Evolutionary conservation across 345 rosid genomes (phyloP).

Genomic region (Citropsis articulata): DNA sequence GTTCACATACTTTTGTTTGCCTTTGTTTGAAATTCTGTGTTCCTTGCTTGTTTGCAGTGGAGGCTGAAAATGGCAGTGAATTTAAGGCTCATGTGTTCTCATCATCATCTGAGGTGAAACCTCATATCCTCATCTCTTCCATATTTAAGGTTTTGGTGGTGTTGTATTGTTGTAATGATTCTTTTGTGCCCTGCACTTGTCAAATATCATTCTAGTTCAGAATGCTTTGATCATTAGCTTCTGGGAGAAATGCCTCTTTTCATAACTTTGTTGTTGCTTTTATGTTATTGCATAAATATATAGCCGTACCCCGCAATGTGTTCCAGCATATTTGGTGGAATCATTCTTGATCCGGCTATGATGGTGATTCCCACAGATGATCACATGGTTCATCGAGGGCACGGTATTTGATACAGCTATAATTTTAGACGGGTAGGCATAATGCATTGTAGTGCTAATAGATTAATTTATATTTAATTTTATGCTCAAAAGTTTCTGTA

Average conservation of each 20-base stretch:
- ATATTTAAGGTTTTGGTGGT: no score
- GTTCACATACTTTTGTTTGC: neutral
- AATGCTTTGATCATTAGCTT: neutral
- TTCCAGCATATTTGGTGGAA: conserved; percentile 63
- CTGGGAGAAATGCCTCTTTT: neutral
- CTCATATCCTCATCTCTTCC: neutral
- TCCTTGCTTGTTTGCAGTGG: conserved; percentile 21
- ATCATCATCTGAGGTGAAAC: conserved; percentile 59
- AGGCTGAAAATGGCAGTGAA: conserved; percentile 32
- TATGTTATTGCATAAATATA: conserved; percentile 11
- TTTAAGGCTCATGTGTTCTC: conserved; percentile 52
- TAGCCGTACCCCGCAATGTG: conserved; percentile 69
- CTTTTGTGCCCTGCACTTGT: neutral
- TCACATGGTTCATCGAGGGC: conserved; percentile 81
- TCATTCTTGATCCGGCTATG: conserved; percentile 64
- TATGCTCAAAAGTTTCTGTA: neutral
- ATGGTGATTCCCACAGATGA: conserved; percentile 72
- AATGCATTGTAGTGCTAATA: neutral
- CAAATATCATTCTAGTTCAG: neutral
- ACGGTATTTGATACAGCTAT: conserved; percentile 70
- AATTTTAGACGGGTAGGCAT: conserved; percentile 53
- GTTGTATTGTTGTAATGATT: neutral
- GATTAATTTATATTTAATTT: neutral
- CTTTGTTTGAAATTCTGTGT: conserved; percentile 6
- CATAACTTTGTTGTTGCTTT: neutral